A percentile compares a stretch with the other conserved stretches of the same genome.
Evolutionary conservation across 1,284 basidiomycete genomes (phyloP).

Genomic region (Coniferiporia weirii): DNA sequence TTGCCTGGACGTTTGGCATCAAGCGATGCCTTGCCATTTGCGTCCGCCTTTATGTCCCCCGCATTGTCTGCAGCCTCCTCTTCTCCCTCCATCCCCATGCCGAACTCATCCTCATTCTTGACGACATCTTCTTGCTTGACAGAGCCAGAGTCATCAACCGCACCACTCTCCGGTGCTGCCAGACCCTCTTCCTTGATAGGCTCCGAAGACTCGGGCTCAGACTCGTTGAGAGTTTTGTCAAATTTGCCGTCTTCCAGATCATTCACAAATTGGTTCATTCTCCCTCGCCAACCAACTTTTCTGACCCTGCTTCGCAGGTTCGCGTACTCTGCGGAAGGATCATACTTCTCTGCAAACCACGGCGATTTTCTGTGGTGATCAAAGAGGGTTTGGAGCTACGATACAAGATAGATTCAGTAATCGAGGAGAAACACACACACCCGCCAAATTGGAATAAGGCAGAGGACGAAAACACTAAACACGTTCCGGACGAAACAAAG

Average conservation of each 20-base stretch:
- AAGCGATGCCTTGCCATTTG: conserved; percentile 49
- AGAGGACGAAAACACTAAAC: conserved; percentile 19
- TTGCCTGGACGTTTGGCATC: conserved; percentile 50
- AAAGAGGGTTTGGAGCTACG: conserved; percentile 86
- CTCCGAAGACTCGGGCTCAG: conserved; percentile 42
- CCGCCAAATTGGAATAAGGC: conserved; percentile 20
- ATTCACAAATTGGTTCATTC: conserved; percentile 64
- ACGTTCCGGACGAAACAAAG: conserved; percentile 9
- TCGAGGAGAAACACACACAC: conserved; percentile 27
- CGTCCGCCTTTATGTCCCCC: conserved; percentile 41
- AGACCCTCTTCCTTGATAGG: conserved; percentile 27
- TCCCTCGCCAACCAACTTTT: conserved; percentile 76
- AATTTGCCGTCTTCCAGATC: conserved; percentile 80
- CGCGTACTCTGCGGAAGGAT: conserved; percentile 62
- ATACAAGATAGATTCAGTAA: conserved; percentile 42
- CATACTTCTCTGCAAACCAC: conserved; percentile 95
- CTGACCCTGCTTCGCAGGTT: conserved; percentile 70
- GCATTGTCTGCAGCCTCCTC: conserved; percentile 64
- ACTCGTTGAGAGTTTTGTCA: conserved; percentile 66
- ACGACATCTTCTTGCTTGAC: conserved; percentile 23
- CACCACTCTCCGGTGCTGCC: conserved; percentile 29
- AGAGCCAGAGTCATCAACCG: conserved; percentile 17
- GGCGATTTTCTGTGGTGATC: conserved; percentile 85
- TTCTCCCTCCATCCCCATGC: conserved; percentile 62
- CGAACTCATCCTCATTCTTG: conserved; percentile 50